Base-by-base conservation (phyloP, 495 filamentous ascomycete species). In the Neurospora terricola region DNA sequence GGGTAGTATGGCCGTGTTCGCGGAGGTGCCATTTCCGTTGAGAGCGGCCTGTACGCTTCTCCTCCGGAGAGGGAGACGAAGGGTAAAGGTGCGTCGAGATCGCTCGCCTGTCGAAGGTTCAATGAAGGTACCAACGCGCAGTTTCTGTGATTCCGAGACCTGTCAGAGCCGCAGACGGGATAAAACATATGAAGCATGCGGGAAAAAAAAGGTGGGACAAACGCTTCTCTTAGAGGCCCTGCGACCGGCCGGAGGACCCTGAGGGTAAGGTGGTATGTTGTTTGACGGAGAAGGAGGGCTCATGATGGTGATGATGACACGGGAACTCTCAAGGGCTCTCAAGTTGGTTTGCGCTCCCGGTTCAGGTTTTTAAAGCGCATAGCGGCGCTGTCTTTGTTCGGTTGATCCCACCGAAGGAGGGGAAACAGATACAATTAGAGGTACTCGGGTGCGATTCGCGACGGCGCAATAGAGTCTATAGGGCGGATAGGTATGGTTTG, bases 51-150 rank as follows among this genome's bases (percentile, higher is more conserved):
- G 79, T 77, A 62, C 27, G 3, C 54, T 62, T 62, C 54, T 62
- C 27, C 54, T 62, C 70, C 72, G 72, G 68, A 72, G 72, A 59
- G 59, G 73, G 69, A 77, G 40, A 74, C 89, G 85, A 21, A 91
- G 83, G 38, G 87, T 88, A 72, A 90, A 87, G 73, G 83, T 81
- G 69, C 88, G 86, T 69, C 86, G 84, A 54, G 85, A 83, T 23
- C 88, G 87, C 79, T 91, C 88, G 77, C 89, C 88, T 3, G 89
- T 91, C 12, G 83, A 75, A 36, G 89, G 88, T 30, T 89, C 80
- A 73, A 91, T 86, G 78, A 88, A 87, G 38, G 88, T 90, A 71
- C 88, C 88, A 81, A 88, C 86, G 42, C 88, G 85, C 38, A 90
- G 83, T 81, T 89, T 86, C 84, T 87, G 78, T 68, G 8, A 5